Evolutionary conservation across 1,284 basidiomycete species (phyloP), one percentile per base, ranked within the genome.

Genomic region (Malassezia yamatoensis): DNA sequence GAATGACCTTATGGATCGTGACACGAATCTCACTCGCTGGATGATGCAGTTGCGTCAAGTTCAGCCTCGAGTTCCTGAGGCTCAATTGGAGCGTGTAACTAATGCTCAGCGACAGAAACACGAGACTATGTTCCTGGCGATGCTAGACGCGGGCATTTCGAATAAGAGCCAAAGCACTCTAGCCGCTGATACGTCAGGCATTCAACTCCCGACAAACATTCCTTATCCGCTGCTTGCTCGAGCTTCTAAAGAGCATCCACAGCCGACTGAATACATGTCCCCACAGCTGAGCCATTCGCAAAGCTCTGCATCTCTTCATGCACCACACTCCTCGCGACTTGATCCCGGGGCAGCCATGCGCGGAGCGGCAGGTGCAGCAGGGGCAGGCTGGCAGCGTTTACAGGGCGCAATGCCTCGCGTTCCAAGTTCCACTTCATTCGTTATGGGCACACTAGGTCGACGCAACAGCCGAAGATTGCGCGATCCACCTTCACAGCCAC

Each of bases 141-240:
- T 16, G 18, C 29, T 18, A 21, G 45, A 35, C 10, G 24, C 21
- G 9, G 45, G 18, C 32, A 16, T n/a, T 10, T 45, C 43, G 3
- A 12, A 43, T 32, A 21, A 15, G 5, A 21, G 24, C 24, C 6
- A 21, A 24, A 34, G 24, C 44, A 46, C 44, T 15, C 20, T 20
- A 21, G 11, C 12, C n/a, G 11, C 32, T 13, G 15, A 33, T 33
- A 16, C 40, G n/a, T 16, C 41, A 12, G 55, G 49, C 8, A 39
- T 58, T 10, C 42, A 34, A 8, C 50, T 58, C n/a, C 55, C 55
- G 8, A 5, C 50, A 16, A 58, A 58, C 29, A 53, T 58, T 12
- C 55, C 55, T 5, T 58, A 53, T 21, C 55, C 55, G 6, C 15
- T 41, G 18, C 43, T 57, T 3, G 54, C 54, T 37, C 48, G 48